A percentile compares a stretch with the other conserved stretches of the same genome.
Evolutionary conservation across 1,284 basidiomycete species (phyloP).

Genomic region (Leucoagaricus sp.): DNA sequence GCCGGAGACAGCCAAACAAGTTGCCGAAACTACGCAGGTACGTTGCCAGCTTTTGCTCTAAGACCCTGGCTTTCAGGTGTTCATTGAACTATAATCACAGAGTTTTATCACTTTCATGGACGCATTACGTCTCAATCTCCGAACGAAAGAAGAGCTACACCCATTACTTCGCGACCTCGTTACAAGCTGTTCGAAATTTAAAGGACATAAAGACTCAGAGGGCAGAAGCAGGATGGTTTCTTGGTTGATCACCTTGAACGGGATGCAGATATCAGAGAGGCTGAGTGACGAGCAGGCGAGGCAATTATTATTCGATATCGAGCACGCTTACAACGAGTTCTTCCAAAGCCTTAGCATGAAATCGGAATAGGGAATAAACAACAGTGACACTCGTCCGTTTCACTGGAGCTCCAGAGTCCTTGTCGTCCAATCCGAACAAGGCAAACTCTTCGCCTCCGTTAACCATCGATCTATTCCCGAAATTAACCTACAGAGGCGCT

Average conservation of each 20-base stretch:
- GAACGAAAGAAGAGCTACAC: constrained; percentile 96
- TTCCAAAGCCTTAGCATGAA: constrained; percentile 74
- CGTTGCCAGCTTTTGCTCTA: constrained; percentile 25
- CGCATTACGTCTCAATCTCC: constrained; percentile 87
- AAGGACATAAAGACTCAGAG: constrained; percentile 93
- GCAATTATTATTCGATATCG: constrained; percentile 95
- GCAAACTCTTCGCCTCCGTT: no score
- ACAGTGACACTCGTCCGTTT: no score
- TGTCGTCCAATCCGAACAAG: no score
- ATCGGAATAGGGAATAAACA: no score
- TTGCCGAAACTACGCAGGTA: constrained; percentile 98
- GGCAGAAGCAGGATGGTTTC: constrained; percentile 90
- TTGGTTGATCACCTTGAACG: constrained; percentile 95
- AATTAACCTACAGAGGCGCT: no score
- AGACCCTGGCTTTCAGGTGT: no score
- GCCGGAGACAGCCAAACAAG: constrained; percentile 93
- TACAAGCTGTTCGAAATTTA: constrained; percentile 89
- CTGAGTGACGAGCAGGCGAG: constrained; percentile 94
- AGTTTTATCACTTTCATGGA: constrained; percentile 99
- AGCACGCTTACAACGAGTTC: constrained; percentile 96
- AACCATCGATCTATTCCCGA: no score
- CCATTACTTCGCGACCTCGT: constrained; percentile 95
- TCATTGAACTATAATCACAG: constrained; percentile 43
- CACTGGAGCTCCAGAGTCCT: no score
- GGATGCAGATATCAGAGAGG: constrained; percentile 97